Evolutionary conservation across 345 rosid genomes (phyloP).

Genomic region (Hirschfeldia incana): DNA sequence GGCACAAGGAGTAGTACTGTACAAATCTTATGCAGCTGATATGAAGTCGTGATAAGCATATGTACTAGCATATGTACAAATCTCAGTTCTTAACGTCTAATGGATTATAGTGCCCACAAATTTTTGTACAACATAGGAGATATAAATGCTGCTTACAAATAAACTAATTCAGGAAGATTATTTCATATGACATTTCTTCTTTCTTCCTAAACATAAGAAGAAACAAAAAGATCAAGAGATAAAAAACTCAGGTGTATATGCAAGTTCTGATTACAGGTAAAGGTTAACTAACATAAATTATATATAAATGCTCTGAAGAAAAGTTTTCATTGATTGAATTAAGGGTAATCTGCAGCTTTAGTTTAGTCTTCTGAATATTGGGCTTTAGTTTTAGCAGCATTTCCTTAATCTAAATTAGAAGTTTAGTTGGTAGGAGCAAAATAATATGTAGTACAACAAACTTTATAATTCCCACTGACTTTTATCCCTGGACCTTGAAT

Average conservation of each 20-base stretch:
- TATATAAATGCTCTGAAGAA: not conserved
- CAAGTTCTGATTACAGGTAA: not conserved
- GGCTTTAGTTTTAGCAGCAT: not conserved
- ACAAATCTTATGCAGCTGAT: no score
- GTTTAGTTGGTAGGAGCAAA: not conserved
- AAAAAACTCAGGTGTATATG: not conserved
- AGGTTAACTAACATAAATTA: not conserved
- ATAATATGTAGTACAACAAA: not conserved
- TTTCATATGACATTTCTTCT: slow-evolving; percentile 4
- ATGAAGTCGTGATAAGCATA: no score
- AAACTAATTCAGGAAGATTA: not conserved
- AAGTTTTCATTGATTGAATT: not conserved
- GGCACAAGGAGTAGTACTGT: no score
- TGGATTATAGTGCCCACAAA: slow-evolving; percentile 20
- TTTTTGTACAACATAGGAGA: slow-evolving; percentile 16
- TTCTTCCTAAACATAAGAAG: not conserved
- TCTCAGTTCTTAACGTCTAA: slow-evolving; percentile 45
- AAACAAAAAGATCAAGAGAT: not conserved
- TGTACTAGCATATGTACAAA: no score
- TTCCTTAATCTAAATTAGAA: not conserved
- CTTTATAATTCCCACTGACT: not conserved
- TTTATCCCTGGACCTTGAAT: not conserved
- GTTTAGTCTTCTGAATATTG: not conserved
- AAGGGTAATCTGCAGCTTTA: not conserved
- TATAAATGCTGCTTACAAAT: slow-evolving; percentile 1